A percentile compares a stretch with the other conserved stretches of the same genome.
Evolutionary conservation across 2,329 filamentous ascomycete species (phyloP).

Genomic region (Talaromyces funiculosus): DNA sequence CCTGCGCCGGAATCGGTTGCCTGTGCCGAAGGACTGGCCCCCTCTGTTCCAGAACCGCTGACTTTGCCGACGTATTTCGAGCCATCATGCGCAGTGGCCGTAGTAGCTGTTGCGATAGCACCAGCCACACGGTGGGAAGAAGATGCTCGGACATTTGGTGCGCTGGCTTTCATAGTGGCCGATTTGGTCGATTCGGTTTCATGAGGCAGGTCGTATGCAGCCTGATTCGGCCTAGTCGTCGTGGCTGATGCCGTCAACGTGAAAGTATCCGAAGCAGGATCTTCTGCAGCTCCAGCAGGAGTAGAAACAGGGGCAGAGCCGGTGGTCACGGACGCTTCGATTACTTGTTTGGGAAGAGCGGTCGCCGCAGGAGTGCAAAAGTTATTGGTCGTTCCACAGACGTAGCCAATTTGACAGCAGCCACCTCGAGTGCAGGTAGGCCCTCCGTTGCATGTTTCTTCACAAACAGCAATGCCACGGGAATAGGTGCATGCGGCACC

Average conservation of each 20-base stretch:
- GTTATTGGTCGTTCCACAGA: constrained; percentile 11
- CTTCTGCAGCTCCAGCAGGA: not conserved
- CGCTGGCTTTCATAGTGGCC: not conserved
- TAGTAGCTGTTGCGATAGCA: not conserved
- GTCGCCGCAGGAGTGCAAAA: constrained; percentile 10
- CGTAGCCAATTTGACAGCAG: constrained; percentile 12
- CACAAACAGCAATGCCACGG: constrained; percentile 6
- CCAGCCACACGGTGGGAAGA: not conserved
- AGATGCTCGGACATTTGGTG: not conserved
- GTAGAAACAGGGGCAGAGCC: not conserved
- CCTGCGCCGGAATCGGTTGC: not conserved
- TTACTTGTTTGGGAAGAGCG: not conserved
- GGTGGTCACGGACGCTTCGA: not conserved
- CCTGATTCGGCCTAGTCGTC: not conserved
- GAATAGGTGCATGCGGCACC: constrained; percentile 14
- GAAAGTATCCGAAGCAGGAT: not conserved
- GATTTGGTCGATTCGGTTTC: not conserved
- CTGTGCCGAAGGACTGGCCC: not conserved
- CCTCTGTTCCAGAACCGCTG: not conserved
- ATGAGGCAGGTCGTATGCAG: not conserved
- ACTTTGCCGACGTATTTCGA: not conserved
- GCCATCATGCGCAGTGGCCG: not conserved
- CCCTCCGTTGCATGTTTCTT: constrained; percentile 8
- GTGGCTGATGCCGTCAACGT: not conserved
- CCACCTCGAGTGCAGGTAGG: constrained; percentile 12